Evolutionary conservation across 1,284 basidiomycete species (phyloP).

Genomic region (Ustilago trichophora): DNA sequence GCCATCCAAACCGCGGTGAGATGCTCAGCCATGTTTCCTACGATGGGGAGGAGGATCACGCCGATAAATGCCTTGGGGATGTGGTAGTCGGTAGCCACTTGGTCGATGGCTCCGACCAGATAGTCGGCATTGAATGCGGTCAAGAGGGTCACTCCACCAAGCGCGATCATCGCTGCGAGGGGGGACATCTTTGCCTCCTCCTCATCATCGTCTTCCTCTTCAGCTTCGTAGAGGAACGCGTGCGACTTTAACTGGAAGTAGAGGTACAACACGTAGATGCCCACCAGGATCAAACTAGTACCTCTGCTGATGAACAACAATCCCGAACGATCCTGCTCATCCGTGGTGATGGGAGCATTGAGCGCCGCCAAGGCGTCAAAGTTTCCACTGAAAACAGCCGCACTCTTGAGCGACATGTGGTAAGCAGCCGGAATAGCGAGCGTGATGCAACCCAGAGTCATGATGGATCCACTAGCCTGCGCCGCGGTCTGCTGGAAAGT

Average conservation of each 20-base stretch:
- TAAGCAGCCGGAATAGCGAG: slow-evolving; percentile 92
- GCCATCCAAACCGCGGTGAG: slow-evolving; percentile 64
- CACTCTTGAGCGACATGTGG: slow-evolving; percentile 65
- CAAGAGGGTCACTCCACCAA: slow-evolving; percentile 58
- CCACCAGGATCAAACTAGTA: slow-evolving; percentile 72
- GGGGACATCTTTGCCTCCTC: slow-evolving; percentile 63
- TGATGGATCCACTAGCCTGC: slow-evolving; percentile 69
- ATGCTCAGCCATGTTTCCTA: slow-evolving; percentile 74
- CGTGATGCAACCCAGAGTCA: slow-evolving; percentile 88
- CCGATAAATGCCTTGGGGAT: slow-evolving; percentile 66
- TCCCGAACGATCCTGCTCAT: slow-evolving; percentile 35
- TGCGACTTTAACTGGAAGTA: slow-evolving; percentile 66
- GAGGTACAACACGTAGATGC: slow-evolving; percentile 80
- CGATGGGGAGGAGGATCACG: slow-evolving; percentile 79
- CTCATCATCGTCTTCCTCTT: slow-evolving; percentile 54
- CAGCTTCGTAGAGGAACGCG: slow-evolving; percentile 61
- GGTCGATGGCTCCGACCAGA: slow-evolving; percentile 67
- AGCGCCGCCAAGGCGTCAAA: slow-evolving; percentile 41
- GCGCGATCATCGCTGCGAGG: slow-evolving; percentile 55
- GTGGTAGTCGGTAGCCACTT: slow-evolving; percentile 61
- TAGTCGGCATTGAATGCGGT: slow-evolving; percentile 66
- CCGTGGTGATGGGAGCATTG: slow-evolving; percentile 21
- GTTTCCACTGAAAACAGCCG: slow-evolving; percentile 62
- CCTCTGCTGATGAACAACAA: slow-evolving; percentile 65
- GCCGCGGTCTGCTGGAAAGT: slow-evolving; percentile 65